Evolutionary conservation across 1,139 yeast genomes (phyloP).

Genomic region (Suhomyces coccinellae): DNA sequence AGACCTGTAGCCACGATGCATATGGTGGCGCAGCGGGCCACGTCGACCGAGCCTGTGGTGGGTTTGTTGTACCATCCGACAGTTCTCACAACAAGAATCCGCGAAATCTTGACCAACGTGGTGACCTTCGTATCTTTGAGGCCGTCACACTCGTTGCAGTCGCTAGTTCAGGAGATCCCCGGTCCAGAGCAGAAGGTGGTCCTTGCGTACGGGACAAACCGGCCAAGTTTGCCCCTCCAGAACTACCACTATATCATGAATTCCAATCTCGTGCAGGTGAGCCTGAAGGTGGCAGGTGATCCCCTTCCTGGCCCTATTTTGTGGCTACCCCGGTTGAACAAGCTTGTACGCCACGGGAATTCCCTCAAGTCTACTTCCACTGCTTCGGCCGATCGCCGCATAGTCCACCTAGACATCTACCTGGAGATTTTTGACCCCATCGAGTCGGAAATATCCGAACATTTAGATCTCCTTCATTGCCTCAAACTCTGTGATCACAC

Average conservation of each 20-base stretch:
- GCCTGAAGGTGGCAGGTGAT: neutral
- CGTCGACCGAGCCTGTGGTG: neutral
- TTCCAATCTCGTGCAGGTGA: constrained; percentile 12
- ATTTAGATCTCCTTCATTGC: constrained; percentile 20
- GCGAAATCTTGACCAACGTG: neutral
- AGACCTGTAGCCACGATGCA: constrained; percentile 2
- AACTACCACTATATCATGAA: constrained; percentile 13
- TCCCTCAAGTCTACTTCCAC: neutral
- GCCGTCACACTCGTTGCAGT: neutral
- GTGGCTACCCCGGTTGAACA: constrained; percentile 26
- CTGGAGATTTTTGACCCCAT: constrained; percentile 5
- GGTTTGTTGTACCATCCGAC: constrained; percentile 10
- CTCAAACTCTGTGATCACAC: constrained; percentile 16
- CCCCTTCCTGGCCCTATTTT: constrained; percentile 14
- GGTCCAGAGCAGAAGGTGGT: constrained; percentile 5
- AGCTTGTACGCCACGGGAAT: neutral
- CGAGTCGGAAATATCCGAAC: constrained; percentile 13
- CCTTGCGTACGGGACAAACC: constrained; percentile 4
- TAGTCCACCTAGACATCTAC: constrained; percentile 4
- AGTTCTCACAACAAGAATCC: neutral
- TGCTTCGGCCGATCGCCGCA: neutral
- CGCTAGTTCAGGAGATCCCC: constrained; percentile 7
- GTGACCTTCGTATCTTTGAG: constrained; percentile 5
- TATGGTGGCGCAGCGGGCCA: neutral
- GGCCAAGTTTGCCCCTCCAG: neutral